Evolutionary conservation across 2,329 filamentous ascomycete species (phyloP), one percentile per base, ranked within the genome.

Genomic region (Raffaelea ambrosiae): DNA sequence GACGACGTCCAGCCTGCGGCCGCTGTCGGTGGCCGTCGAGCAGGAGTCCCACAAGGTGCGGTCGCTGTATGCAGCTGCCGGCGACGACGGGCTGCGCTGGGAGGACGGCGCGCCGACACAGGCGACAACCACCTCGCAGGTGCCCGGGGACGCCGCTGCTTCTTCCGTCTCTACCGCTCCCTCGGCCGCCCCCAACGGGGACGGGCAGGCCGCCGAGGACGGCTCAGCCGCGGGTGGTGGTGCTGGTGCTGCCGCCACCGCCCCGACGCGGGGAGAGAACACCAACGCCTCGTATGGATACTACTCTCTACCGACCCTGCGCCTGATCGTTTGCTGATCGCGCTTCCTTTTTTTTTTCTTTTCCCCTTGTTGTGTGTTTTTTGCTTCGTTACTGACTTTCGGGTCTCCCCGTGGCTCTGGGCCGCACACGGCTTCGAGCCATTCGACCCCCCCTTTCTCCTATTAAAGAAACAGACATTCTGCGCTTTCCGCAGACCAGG

Each of bases 11-110:
- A 71, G 69, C 61, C 56, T 29, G 26, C 70, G 69, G 55, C 63
- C 79, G 59, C 66, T 78, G 61, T 68, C 74, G 57, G 66, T 68
- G 61, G 75, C 79, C 57, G 63, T 73, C 58, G 76, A 80, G 69
- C 74, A 73, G 67, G 77, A 81, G 68, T 81, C 77, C 68, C 74
- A 76, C 75, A 79, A 80, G 72, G 77, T 81, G 73, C 79, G 77
- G 72, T 80, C 76, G 66, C 76, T 81, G 66, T 81, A 81, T 71
- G 26, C 26, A 13, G 71, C 74, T 68, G 69, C 70, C 59, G 71
- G 70, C 66, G 74, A 75, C 61, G 73, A 76, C 60, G 64, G 62
- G 63, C 63, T 73, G 64, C 66, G 65, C 54, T 75, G 71, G 70
- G 72, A 76, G 63, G 71, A 76, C 59, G 72, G 73, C 53, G 18